These are phyloP conservation scores for Colletotrichum tofieldiae DNA, from an alignment of 2,329 filamentous ascomycete species.

Conservation along the genomic window DNA sequence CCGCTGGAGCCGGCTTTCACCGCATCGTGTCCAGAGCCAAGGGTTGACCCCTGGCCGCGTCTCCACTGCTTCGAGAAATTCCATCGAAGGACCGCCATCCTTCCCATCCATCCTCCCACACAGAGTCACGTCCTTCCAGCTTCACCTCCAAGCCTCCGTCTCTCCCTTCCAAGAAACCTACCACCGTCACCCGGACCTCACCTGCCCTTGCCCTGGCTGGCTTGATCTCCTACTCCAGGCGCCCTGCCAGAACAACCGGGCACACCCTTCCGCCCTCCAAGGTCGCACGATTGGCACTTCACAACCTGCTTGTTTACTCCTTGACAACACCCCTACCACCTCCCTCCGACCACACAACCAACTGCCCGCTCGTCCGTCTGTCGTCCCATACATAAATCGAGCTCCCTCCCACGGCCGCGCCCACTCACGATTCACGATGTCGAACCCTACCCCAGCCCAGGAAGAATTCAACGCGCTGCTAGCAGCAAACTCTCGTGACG, in stretches of 20 bases:
- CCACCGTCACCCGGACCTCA: slow-evolving; percentile 1
- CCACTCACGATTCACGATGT: slow-evolving; percentile 60
- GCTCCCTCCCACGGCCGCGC: slow-evolving; percentile 45
- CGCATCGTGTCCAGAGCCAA: slow-evolving; percentile 33
- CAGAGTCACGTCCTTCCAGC: not conserved
- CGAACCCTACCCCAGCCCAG: slow-evolving; percentile 71
- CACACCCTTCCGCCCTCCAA: slow-evolving; percentile 39
- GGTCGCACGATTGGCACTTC: slow-evolving; percentile 34
- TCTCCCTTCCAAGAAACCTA: slow-evolving; percentile 19
- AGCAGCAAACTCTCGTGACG: slow-evolving; percentile 66
- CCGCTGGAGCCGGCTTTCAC: slow-evolving; percentile 35
- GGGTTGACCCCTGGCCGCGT: slow-evolving; percentile 30
- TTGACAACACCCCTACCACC: slow-evolving; percentile 32
- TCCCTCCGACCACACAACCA: slow-evolving; percentile 30
- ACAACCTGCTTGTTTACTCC: slow-evolving; percentile 37
- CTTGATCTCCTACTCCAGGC: slow-evolving; percentile 22
- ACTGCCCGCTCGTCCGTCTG: slow-evolving; percentile 33
- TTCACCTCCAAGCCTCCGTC: slow-evolving; percentile 8
- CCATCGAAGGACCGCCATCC: slow-evolving; percentile 35
- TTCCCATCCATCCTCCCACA: slow-evolving; percentile 15
- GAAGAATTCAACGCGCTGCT: slow-evolving; percentile 78
- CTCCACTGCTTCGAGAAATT: slow-evolving; percentile 45
- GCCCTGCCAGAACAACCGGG: slow-evolving; percentile 42
- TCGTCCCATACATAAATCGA: slow-evolving; percentile 55
- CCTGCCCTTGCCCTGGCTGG: slow-evolving; percentile 21